A percentile compares a stretch with the other conserved stretches of the same genome.
These are phyloP conservation scores for Wickerhamiella shivajii DNA, from an alignment of 805 yeast genomes.

Conservation along the genomic window DNA sequence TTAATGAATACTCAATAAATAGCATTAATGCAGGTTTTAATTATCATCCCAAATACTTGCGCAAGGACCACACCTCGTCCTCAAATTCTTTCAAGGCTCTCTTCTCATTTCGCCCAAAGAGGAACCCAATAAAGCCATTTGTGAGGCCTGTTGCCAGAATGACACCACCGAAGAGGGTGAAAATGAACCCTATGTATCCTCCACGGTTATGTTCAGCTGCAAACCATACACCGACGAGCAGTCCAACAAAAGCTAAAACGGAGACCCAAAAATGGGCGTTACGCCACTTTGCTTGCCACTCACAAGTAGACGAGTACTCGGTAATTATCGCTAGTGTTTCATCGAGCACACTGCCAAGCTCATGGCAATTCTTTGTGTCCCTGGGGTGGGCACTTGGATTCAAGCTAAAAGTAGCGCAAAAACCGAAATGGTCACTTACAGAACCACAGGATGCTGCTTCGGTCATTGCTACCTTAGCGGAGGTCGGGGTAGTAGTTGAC, in stretches of 20 bases:
- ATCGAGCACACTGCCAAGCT: constrained; percentile 23
- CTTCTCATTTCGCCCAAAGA: constrained; percentile 69
- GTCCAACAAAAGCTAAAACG: constrained; percentile 35
- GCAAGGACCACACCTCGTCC: constrained; percentile 39
- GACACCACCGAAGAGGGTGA: constrained; percentile 40
- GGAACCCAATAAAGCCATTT: constrained; percentile 61
- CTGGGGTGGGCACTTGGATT: not conserved
- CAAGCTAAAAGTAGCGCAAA: constrained; percentile 20
- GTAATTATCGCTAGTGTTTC: constrained; percentile 36
- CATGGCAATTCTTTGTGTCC: too few relatives aligned
- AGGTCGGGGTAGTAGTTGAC: constrained; percentile 34
- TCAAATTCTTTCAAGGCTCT: constrained; percentile 67
- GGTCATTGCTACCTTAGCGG: constrained; percentile 62
- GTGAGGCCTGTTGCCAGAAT: constrained; percentile 52
- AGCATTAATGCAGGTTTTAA: not conserved
- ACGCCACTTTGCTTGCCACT: constrained; percentile 53
- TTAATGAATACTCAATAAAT: not conserved
- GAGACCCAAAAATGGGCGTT: constrained; percentile 48
- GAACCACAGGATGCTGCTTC: constrained; percentile 62
- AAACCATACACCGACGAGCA: constrained; percentile 43
- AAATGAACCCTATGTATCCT: constrained; percentile 53
- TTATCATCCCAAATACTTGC: too few relatives aligned
- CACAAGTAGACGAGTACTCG: constrained; percentile 37
- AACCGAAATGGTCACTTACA: constrained; percentile 85
- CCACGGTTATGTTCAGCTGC: constrained; percentile 34